Conservation (phyloP, 306 rosid species). For the Cicer arietinum region DNA sequence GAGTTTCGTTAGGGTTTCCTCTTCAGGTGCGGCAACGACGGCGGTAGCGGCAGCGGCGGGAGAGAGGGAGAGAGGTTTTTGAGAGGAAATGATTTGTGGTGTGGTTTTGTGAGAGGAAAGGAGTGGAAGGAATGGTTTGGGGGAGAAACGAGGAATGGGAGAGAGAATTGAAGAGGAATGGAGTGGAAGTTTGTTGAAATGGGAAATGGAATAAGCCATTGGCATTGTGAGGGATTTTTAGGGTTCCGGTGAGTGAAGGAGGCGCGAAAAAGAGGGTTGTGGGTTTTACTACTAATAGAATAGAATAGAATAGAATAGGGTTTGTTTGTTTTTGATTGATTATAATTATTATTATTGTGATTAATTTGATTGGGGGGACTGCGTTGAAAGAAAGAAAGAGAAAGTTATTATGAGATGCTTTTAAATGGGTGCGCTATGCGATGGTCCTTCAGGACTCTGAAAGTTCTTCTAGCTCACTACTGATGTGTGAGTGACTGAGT, state of each 20-base stretch:
- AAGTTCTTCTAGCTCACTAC: no score
- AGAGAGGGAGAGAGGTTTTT: neutral
- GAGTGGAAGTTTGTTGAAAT: conserved; percentile 29
- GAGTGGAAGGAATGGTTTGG: neutral
- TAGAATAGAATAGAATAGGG: no score
- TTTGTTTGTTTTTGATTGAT: no score
- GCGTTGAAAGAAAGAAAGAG: no score
- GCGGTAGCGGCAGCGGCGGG: neutral
- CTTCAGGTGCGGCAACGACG: neutral
- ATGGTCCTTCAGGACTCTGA: no score
- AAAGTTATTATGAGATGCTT: no score
- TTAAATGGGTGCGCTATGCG: no score
- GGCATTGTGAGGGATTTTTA: conserved; percentile 30
- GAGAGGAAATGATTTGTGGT: neutral
- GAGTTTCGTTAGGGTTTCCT: neutral
- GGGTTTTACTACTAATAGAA: no score
- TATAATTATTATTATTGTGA: no score
- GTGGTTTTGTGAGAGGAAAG: neutral
- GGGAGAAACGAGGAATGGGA: neutral
- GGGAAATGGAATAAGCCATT: conserved; percentile 37
- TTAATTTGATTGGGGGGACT: no score
- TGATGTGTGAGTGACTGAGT: no score
- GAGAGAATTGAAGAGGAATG: conserved; percentile 18
- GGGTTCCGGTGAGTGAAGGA: conserved; percentile 11
- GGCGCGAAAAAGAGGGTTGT: neutral